These are phyloP conservation scores for Acephala macrosclerotiorum DNA, from an alignment of 2,329 filamentous ascomycete species.

Conservation along the genomic window DNA sequence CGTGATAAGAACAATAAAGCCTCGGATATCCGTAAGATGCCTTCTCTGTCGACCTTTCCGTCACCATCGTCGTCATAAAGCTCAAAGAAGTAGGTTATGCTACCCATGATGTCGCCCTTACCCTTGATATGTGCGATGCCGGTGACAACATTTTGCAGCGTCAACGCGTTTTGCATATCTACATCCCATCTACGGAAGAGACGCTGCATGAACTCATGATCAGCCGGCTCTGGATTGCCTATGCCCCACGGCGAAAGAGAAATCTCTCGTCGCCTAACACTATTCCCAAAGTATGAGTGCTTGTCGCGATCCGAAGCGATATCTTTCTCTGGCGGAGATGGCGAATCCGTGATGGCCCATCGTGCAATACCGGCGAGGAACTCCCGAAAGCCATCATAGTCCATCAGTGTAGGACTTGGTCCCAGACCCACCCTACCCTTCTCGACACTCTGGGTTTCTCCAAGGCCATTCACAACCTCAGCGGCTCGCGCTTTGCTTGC, in stretches of 20 bases:
- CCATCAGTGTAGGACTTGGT: constrained; percentile 91
- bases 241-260: constrained; percentile 60
- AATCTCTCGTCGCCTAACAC: constrained; percentile 50
- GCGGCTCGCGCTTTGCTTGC: constrained; percentile 62
- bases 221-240: constrained; percentile 73
- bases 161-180: constrained; percentile 78
- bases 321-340: constrained; percentile 62
- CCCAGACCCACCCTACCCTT: constrained; percentile 88
- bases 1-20: constrained; percentile 91
- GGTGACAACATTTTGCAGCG: constrained; percentile 88
- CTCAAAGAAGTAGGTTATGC: constrained; percentile 97
- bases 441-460: constrained; percentile 66
- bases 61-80: constrained; percentile 94
- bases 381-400: constrained; percentile 94
- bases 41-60: constrained; percentile 92
- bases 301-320: constrained; percentile 57
- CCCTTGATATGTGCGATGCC: constrained; percentile 93
- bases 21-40: constrained; percentile 93
- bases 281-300: constrained; percentile 67
- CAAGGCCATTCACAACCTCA: constrained; percentile 50
- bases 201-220: constrained; percentile 92
- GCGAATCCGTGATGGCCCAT: constrained; percentile 92
- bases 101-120: constrained; percentile 94
- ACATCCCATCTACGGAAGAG: constrained; percentile 90
- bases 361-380: constrained; percentile 89